These are phyloP conservation scores for Rhipidocladum racemiflorum DNA, from an alignment of 176 grass and related monocot species.

Conservation along the genomic window DNA sequence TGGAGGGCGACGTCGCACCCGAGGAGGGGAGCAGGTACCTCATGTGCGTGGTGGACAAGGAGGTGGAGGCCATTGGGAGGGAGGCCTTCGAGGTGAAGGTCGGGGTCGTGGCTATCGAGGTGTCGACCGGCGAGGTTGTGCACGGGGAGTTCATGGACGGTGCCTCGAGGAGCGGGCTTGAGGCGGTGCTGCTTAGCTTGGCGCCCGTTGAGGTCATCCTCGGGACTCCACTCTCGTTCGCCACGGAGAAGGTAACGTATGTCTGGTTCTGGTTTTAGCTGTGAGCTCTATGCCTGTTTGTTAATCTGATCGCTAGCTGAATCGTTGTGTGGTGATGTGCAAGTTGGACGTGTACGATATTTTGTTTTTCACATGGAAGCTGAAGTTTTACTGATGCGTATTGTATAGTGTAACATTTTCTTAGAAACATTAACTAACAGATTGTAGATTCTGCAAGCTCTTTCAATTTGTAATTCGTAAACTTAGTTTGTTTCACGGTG, in stretches of 20 bases:
- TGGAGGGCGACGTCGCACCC: conserved; percentile 35
- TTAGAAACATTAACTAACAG: not conserved
- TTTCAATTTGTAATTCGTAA: not conserved
- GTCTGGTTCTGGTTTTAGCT: not conserved
- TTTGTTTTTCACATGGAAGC: not conserved
- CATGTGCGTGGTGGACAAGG: conserved; percentile 77
- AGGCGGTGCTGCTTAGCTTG: conserved; percentile 74
- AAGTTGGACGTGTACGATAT: not conserved
- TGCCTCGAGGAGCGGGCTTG: conserved; percentile 53
- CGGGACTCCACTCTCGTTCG: conserved; percentile 52
- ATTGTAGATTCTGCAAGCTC: not conserved
- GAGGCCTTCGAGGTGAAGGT: conserved; percentile 58
- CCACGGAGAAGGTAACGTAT: conserved; percentile 64
- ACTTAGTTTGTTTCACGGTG: not conserved
- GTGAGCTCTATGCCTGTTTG: not conserved
- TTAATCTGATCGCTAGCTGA: not conserved
- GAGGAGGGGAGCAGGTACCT: conserved; percentile 62
- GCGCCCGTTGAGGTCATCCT: conserved; percentile 74
- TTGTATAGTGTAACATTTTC: not conserved
- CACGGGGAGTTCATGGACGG: conserved; percentile 80
- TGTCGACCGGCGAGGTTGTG: conserved; percentile 75
- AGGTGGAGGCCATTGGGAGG: conserved; percentile 33
- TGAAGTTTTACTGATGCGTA: not conserved
- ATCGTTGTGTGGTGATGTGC: not conserved
- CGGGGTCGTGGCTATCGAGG: conserved; percentile 60